These are phyloP conservation scores for Yamadazyma takamatsuzukensis DNA, from an alignment of 805 yeast species.

Conservation along the genomic window DNA sequence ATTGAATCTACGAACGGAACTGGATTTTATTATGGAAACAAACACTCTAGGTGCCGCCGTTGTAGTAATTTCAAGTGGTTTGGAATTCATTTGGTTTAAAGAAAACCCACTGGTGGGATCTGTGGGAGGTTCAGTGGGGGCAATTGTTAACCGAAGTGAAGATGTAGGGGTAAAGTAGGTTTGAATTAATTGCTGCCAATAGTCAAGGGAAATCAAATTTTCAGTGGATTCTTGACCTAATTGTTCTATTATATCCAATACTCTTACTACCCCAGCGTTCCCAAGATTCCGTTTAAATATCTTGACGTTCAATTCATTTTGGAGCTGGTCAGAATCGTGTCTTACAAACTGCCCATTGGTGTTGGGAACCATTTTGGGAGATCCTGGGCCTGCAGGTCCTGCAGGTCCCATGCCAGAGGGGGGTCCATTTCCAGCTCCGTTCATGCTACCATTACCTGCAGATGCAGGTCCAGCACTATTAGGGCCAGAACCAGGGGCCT, in stretches of 20 bases:
- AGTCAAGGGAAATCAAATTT: constrained; percentile 25
- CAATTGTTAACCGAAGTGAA: constrained; percentile 24
- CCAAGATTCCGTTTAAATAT: constrained; percentile 38
- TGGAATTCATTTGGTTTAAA: constrained; percentile 26
- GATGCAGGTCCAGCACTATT: not conserved
- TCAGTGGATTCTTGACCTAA: constrained; percentile 30
- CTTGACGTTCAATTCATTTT: constrained; percentile 30
- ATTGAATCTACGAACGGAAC: constrained; percentile 27
- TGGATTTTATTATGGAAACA: constrained; percentile 48
- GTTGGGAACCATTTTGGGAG: not conserved
- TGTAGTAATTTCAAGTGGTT: constrained; percentile 60
- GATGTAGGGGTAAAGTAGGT: constrained; percentile 31
- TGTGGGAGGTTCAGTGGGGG: constrained; percentile 8
- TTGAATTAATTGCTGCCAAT: constrained; percentile 35
- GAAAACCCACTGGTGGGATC: not conserved
- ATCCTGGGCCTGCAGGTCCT: not conserved
- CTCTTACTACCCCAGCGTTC: constrained; percentile 38
- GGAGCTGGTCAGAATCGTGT: constrained; percentile 16
- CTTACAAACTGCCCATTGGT: not conserved
- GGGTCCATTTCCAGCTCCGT: no score
- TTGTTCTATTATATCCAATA: constrained; percentile 38
- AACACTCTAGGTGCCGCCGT: constrained; percentile 64
- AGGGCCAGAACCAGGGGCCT: not conserved
- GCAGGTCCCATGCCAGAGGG: not conserved
- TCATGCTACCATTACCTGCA: no score